Conservation (phyloP, 2,329 filamentous ascomycete genomes). For the Didymella keratinophila region DNA sequence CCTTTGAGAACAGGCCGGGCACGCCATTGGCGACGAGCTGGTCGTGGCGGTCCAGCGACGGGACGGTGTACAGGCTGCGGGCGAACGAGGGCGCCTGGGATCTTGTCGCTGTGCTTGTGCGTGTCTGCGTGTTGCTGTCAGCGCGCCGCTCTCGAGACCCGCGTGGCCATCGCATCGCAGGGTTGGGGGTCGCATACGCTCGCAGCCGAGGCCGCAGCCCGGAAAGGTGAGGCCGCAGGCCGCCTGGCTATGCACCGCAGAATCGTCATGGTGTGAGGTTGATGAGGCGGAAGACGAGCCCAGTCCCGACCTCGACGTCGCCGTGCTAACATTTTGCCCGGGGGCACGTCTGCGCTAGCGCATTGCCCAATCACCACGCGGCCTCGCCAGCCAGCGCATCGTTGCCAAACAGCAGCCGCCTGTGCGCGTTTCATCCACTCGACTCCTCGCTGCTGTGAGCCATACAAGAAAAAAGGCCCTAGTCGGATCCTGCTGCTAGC, state of each 20-base stretch:
- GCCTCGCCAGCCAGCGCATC: slow-evolving; percentile 20
- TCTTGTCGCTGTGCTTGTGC: not conserved
- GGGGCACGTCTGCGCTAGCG: slow-evolving; percentile 3
- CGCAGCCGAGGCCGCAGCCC: slow-evolving; percentile 30
- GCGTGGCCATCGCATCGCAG: slow-evolving; percentile 3
- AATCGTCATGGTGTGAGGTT: slow-evolving; percentile 41
- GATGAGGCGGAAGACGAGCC: slow-evolving; percentile 1
- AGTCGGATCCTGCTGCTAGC: not conserved
- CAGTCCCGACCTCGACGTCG: slow-evolving; percentile 5
- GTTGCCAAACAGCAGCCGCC: slow-evolving; percentile 42
- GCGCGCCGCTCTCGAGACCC: slow-evolving; percentile 25
- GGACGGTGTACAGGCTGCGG: slow-evolving; percentile 55
- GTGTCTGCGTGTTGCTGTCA: slow-evolving; percentile 28
- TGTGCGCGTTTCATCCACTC: slow-evolving; percentile 42
- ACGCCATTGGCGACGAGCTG: slow-evolving; percentile 63
- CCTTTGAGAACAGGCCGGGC: slow-evolving; percentile 72
- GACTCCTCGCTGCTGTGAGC: slow-evolving; percentile 35
- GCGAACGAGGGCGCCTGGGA: slow-evolving; percentile 19
- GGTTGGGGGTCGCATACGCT: slow-evolving; percentile 29
- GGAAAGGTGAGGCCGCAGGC: slow-evolving; percentile 32
- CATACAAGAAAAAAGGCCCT: slow-evolving; percentile 29
- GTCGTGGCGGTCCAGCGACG: slow-evolving; percentile 57
- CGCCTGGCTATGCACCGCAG: slow-evolving; percentile 44
- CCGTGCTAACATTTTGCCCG: slow-evolving; percentile 20
- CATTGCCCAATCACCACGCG: slow-evolving; percentile 44